Percentiles rank a stretch among this genome's conserved stretches.
These are phyloP conservation scores for Pascua guehoae DNA, from an alignment of 1,284 basidiomycete genomes.

Conservation along the genomic window DNA sequence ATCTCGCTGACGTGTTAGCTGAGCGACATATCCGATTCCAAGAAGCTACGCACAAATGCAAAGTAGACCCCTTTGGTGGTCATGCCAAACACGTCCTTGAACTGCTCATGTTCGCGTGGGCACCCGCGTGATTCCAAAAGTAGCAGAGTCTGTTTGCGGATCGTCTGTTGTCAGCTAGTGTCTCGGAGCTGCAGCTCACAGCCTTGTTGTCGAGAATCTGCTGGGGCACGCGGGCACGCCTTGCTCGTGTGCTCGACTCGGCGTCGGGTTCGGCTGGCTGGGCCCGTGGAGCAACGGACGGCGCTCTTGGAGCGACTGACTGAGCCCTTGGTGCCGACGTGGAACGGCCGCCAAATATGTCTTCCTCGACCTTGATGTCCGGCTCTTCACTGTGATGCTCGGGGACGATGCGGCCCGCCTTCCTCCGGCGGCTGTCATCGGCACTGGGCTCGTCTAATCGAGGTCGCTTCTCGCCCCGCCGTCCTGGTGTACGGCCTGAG, in stretches of 20 bases:
- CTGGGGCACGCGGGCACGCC: slow-evolving; percentile 16
- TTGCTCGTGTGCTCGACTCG: background rate
- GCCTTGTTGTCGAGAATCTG: slow-evolving; percentile 12
- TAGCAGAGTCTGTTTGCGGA: slow-evolving; percentile 40
- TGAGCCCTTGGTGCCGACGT: background rate
- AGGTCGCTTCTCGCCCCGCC: slow-evolving; percentile 41
- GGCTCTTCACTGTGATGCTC: slow-evolving; percentile 1
- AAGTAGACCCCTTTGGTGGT: slow-evolving; percentile 43
- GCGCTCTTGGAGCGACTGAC: background rate
- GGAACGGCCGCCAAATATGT: slow-evolving; percentile 36
- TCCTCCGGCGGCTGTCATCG: slow-evolving; percentile 23
- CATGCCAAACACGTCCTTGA: slow-evolving; percentile 45
- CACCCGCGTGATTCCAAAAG: slow-evolving; percentile 33
- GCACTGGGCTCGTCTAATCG: slow-evolving; percentile 1
- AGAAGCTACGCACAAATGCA: slow-evolving; percentile 36
- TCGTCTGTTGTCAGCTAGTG: slow-evolving; percentile 21
- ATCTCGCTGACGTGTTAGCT: slow-evolving; percentile 13
- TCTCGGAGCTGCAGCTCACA: background rate
- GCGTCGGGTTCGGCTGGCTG: background rate
- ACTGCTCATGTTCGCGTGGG: slow-evolving; percentile 29
- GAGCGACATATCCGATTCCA: no score
- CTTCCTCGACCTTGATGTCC: slow-evolving; percentile 26
- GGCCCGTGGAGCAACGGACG: background rate
- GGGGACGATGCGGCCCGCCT: slow-evolving; percentile 28
- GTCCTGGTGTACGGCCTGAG: slow-evolving; percentile 29